Evolutionary conservation across 768 basidiomycete genomes (phyloP).

Genomic region (Boletus tylopilopsis): DNA sequence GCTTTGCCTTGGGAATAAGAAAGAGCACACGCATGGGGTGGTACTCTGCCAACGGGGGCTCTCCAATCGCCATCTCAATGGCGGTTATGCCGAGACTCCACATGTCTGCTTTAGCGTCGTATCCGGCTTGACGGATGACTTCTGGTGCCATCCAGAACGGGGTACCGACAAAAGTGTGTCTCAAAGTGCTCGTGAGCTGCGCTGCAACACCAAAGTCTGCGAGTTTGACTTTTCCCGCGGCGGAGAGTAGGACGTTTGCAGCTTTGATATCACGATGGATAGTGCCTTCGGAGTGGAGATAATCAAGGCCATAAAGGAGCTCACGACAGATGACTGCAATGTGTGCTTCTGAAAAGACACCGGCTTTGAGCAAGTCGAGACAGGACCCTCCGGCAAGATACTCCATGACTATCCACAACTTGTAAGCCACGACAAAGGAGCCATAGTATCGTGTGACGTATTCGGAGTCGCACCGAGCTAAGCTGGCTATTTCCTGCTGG

Average conservation of each 20-base stretch:
- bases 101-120: constrained; percentile 94
- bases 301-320: constrained; percentile 87
- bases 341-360: constrained; percentile 85
- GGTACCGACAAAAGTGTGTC: constrained; percentile 97
- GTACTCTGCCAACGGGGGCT: constrained; percentile 94
- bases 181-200: constrained; percentile 87
- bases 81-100: constrained; percentile 98
- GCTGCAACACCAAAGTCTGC: constrained; percentile 99
- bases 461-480: constrained; percentile 94
- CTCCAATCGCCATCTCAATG: constrained; percentile 97
- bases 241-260: constrained; percentile 89
- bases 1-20: constrained; percentile 94
- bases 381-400: constrained; percentile 99
- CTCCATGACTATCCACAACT: constrained; percentile 99
- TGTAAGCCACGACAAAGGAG: constrained; percentile 94
- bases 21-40: constrained; percentile 99
- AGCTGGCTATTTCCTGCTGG: constrained; percentile 95
- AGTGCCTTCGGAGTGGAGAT: constrained; percentile 92
- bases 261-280: constrained; percentile 99
- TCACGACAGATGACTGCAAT: constrained; percentile 95
- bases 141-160: constrained; percentile 99
- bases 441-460: constrained; percentile 97
- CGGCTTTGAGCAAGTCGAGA: constrained; percentile 91
- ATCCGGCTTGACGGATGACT: constrained; percentile 95
- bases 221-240: constrained; percentile 90